A percentile compares a stretch with the other conserved stretches of the same genome.
Evolutionary conservation across 768 basidiomycete genomes (phyloP).

Genomic region (Asterophora lycoperdoides): DNA sequence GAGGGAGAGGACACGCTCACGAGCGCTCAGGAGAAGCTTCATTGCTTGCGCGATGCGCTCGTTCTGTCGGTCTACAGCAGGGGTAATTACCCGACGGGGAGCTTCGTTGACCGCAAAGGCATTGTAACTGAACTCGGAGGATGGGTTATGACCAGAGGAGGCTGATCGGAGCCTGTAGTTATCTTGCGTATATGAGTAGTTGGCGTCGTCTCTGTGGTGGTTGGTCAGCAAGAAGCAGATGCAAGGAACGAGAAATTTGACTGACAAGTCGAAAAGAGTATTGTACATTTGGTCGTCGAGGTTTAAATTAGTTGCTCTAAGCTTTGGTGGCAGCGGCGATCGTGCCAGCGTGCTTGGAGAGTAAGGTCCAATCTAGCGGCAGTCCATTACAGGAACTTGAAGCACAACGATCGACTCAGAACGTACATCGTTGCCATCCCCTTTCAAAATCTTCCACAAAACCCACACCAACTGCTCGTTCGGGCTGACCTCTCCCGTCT

Average conservation of each 20-base stretch:
- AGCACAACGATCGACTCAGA: too few relatives aligned
- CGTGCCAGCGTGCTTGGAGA: slow-evolving; percentile 70
- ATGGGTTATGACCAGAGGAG: slow-evolving; percentile 33
- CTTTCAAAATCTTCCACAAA: slow-evolving; percentile 81
- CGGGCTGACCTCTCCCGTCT: slow-evolving; percentile 44
- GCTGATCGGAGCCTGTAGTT: slow-evolving; percentile 33
- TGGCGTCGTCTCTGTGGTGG: slow-evolving; percentile 37
- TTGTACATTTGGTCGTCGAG: slow-evolving; percentile 61
- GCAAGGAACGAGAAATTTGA: slow-evolving; percentile 4
- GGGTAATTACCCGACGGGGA: slow-evolving; percentile 27
- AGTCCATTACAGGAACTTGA: too few relatives aligned
- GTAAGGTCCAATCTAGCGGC: slow-evolving; percentile 70
- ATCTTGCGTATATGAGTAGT: slow-evolving; percentile 40
- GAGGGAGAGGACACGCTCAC: slow-evolving; percentile 68
- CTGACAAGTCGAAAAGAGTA: slow-evolving; percentile 47
- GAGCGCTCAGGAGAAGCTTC: slow-evolving; percentile 63
- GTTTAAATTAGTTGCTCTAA: slow-evolving; percentile 66
- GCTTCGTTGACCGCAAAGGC: slow-evolving; percentile 9
- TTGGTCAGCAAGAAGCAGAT: background rate
- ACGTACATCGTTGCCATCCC: slow-evolving; percentile 77
- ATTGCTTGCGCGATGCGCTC: slow-evolving; percentile 60
- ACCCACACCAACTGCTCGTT: slow-evolving; percentile 85
- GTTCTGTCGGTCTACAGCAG: slow-evolving; percentile 53
- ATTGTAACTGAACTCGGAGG: slow-evolving; percentile 14
- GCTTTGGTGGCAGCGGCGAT: slow-evolving; percentile 71